These are phyloP conservation scores for Deuterostichococcus epilithicus DNA, from an alignment of 139 green algal genomes.

Conservation along the genomic window DNA sequence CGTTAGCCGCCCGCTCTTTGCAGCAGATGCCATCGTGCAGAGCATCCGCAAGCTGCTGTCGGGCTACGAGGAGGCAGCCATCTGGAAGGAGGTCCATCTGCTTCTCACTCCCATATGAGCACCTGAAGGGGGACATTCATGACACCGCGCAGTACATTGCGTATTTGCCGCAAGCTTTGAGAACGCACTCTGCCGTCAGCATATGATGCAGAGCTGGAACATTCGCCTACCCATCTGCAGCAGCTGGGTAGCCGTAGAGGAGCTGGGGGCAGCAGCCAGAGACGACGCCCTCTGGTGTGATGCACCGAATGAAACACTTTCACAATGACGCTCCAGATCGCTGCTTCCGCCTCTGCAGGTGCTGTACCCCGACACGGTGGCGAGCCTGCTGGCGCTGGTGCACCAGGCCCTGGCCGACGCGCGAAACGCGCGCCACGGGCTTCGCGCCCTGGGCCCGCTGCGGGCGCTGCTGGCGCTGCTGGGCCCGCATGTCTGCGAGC, in stretches of 20 bases:
- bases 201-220: too few species aligned
- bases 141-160: too few species aligned
- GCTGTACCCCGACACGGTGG: conserved; percentile 17
- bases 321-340: too few species aligned
- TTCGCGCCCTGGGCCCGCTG: conserved; percentile 27
- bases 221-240: too few species aligned
- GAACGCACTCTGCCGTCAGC: too few species aligned
- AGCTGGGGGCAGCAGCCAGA: neutral
- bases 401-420: conserved; percentile 30
- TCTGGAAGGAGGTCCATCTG: conserved; percentile 18
- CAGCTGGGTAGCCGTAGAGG: too few species aligned
- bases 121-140: too few species aligned
- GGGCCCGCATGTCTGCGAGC: conserved; percentile 6
- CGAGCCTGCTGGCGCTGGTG: conserved; percentile 30
- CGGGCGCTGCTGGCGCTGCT: conserved; percentile 32
- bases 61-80: neutral
- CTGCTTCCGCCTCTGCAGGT: conserved; percentile 16
- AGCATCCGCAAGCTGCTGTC: conserved; percentile 2
- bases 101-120: too few species aligned
- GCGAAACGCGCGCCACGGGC: conserved; percentile 24
- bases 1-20: conserved; percentile 16
- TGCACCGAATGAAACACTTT: neutral
- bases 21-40: neutral
- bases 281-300: too few species aligned
- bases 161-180: too few species aligned